Conservation (phyloP, 2,329 filamentous ascomycete genomes). For the Emmonsiellopsis sp. region DNA sequence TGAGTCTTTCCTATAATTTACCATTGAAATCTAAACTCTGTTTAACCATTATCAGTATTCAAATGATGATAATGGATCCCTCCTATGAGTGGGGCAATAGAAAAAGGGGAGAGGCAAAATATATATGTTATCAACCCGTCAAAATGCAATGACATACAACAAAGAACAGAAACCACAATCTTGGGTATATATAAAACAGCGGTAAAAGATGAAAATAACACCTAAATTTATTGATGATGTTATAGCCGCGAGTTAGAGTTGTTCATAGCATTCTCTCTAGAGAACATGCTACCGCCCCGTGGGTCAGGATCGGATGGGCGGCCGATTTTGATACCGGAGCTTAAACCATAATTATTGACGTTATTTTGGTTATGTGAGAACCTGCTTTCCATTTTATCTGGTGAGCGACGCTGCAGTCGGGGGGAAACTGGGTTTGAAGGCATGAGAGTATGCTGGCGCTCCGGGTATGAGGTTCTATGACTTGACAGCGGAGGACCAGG, state of each 20-base stretch:
- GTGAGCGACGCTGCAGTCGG: conserved; percentile 4
- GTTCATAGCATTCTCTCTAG: neutral
- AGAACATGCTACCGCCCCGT: neutral
- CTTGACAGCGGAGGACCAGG: conserved; percentile 2
- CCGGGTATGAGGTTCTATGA: neutral
- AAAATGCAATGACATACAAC: too few relatives aligned
- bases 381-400: neutral
- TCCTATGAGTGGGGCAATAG: too few relatives aligned
- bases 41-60: too few relatives aligned
- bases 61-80: too few relatives aligned
- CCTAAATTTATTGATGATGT: neutral
- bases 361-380: neutral
- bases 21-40: too few relatives aligned
- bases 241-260: neutral
- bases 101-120: too few relatives aligned
- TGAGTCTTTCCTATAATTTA: too few relatives aligned
- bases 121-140: too few relatives aligned
- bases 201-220: too few relatives aligned
- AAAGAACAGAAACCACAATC: too few relatives aligned
- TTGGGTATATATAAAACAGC: too few relatives aligned
- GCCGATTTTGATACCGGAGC: conserved; percentile 12
- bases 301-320: conserved; percentile 4
- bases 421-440: conserved; percentile 1
- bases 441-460: neutral
- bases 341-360: conserved; percentile 8